Conservation (phyloP, 2,329 filamentous ascomycete species). For the Hymenoscyphus repandus region DNA sequence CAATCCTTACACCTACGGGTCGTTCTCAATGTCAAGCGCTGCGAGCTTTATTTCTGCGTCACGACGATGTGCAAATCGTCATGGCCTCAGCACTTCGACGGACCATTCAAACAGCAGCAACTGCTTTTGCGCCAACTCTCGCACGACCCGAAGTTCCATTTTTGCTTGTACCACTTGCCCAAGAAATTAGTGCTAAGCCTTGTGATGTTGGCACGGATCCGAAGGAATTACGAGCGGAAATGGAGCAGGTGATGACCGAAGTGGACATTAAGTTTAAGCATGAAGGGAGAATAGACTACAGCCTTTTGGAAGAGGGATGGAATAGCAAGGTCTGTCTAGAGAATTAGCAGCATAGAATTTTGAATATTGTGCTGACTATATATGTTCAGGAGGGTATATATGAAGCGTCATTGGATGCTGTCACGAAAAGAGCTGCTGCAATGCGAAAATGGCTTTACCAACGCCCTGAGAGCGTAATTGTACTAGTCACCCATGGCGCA, state of each 20-base stretch:
- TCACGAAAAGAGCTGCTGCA: conserved; percentile 11
- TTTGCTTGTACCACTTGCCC: conserved; percentile 14
- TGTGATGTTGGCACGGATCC: conserved; percentile 15
- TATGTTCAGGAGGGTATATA: conserved; percentile 11
- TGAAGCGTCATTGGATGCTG: conserved; percentile 13
- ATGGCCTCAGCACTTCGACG: conserved; percentile 74
- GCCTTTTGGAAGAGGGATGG: conserved; percentile 14
- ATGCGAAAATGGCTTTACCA: conserved; percentile 13
- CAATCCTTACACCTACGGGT: conserved; percentile 69
- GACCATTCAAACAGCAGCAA: conserved; percentile 70
- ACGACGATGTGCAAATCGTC: conserved; percentile 60
- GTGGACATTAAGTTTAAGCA: conserved; percentile 10
- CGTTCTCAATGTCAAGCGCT: conserved; percentile 66
- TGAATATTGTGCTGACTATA: background rate
- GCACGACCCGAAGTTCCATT: conserved; percentile 10
- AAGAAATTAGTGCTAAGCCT: conserved; percentile 17
- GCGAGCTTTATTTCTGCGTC: conserved; percentile 55
- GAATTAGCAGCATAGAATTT: background rate
- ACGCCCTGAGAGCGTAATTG: conserved; percentile 13
- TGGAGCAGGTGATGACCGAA: conserved; percentile 7
- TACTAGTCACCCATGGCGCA: conserved; percentile 18
- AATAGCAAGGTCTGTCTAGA: conserved; percentile 15
- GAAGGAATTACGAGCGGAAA: conserved; percentile 2
- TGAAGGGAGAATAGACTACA: conserved; percentile 12
- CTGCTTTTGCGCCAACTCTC: conserved; percentile 46